phyloP scores from a whole-genome alignment of 768 basidiomycete species.

The Dentipellis fragilis region DNA sequence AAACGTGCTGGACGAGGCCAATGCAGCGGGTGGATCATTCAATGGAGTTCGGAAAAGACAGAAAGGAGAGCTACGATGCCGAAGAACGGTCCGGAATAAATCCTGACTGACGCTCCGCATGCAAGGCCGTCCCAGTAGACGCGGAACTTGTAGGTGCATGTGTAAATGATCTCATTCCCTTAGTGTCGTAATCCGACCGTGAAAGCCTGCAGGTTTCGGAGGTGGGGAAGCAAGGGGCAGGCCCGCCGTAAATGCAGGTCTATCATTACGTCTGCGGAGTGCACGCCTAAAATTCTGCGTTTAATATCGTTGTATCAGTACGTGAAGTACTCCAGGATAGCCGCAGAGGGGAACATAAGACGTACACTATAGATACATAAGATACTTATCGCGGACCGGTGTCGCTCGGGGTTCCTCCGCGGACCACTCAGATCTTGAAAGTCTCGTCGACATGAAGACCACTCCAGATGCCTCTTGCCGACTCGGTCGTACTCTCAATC shows the following conservation, averaged over 20 bases:
- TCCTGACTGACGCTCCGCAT: not conserved
- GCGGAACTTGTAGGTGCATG: not conserved
- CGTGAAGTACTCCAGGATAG: not conserved
- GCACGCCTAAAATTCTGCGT: not conserved
- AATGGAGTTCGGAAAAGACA: not conserved
- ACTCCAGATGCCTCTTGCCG: constrained; percentile 84
- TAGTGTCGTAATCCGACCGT: not conserved
- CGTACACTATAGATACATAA: constrained; percentile 4
- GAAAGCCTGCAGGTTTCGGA: not conserved
- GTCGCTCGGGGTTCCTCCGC: not conserved
- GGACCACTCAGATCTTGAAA: constrained; percentile 33
- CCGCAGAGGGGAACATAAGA: not conserved
- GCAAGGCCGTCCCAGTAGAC: not conserved
- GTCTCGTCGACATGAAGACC: constrained; percentile 67
- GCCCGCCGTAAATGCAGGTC: not conserved
- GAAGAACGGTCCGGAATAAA: not conserved
- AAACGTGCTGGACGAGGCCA: not conserved
- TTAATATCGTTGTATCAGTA: not conserved
- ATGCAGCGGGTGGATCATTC: not conserved
- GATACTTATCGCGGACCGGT: not conserved
- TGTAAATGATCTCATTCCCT: not conserved
- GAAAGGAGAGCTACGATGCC: not conserved
- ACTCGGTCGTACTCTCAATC: constrained; percentile 72
- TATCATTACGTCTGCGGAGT: not conserved
- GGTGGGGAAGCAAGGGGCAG: not conserved